phyloP scores from a whole-genome alignment of 78 protist genomes.

The Isochrysis galbana region DNA sequence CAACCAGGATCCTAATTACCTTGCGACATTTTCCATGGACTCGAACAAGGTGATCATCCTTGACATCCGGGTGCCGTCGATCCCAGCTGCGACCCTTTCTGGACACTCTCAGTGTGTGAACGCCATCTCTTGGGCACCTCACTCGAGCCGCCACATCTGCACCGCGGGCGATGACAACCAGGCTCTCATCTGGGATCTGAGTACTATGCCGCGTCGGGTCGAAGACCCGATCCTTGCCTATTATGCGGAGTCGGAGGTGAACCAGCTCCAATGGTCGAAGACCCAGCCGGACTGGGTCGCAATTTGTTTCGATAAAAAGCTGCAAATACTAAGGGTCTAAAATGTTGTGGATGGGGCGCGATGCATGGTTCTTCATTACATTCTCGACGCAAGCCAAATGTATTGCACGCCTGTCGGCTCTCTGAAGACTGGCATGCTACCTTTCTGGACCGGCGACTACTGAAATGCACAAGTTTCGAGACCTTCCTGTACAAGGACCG shows the following conservation, averaged over 20 bases:
- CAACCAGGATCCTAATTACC: conserved; percentile 88
- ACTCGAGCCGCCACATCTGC: conserved; percentile 90
- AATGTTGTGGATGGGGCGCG: no score
- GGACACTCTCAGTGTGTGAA: conserved; percentile 81
- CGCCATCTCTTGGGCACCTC: conserved; percentile 96
- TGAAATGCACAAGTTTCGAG: no score
- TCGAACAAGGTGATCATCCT: conserved; percentile 69
- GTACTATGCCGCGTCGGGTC: conserved; percentile 80
- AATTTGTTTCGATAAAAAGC: conserved; percentile 60
- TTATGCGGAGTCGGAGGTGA: conserved; percentile 54
- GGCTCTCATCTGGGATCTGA: conserved; percentile 97
- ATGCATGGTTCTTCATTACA: no score
- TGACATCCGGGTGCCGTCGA: conserved; percentile 68
- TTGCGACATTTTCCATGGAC: conserved; percentile 91
- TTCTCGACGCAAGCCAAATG: no score
- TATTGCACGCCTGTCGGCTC: no score
- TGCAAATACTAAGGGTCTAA: conserved; percentile 66
- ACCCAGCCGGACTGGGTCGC: conserved; percentile 91
- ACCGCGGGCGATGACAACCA: conserved; percentile 88
- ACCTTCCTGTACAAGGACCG: no score
- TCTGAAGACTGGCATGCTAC: no score
- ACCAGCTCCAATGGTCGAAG: conserved; percentile 86
- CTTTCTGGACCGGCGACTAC: no score
- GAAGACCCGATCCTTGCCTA: conserved; percentile 39
- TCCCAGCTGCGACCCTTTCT: conserved; percentile 84